These are phyloP conservation scores for Russula dissimulans DNA, from an alignment of 768 basidiomycete genomes.

Conservation along the genomic window DNA sequence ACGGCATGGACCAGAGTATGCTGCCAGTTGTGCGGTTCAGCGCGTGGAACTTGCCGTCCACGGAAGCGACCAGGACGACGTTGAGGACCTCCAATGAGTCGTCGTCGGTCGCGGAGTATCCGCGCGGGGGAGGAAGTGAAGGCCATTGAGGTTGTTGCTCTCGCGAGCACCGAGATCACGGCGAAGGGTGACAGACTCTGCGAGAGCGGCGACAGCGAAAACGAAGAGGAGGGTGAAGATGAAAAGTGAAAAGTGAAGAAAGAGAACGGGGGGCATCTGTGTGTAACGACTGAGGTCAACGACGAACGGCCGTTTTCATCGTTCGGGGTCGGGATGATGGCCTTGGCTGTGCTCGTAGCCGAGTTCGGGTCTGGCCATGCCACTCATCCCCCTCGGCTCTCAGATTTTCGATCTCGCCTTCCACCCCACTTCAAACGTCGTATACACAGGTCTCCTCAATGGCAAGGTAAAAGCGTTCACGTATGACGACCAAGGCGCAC, in stretches of 20 bases:
- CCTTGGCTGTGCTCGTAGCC: too few species aligned
- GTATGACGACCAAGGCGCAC: slow-evolving; percentile 63
- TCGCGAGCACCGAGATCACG: slow-evolving; percentile 5
- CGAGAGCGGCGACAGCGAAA: slow-evolving; percentile 21
- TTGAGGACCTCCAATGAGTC: slow-evolving; percentile 62
- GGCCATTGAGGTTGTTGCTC: background rate
- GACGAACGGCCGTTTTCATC: background rate
- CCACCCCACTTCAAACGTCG: slow-evolving; percentile 61
- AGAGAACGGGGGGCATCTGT: slow-evolving; percentile 17
- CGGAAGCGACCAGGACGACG: slow-evolving; percentile 80
- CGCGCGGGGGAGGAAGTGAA: slow-evolving; percentile 17
- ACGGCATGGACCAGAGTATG: slow-evolving; percentile 82
- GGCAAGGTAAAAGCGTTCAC: slow-evolving; percentile 76
- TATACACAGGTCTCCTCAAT: slow-evolving; percentile 72
- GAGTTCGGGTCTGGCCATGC: slow-evolving; percentile 28
- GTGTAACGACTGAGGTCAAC: background rate
- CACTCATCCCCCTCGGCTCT: slow-evolving; percentile 58
- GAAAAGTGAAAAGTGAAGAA: slow-evolving; percentile 6
- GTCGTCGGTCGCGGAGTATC: slow-evolving; percentile 10
- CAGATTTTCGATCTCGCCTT: slow-evolving; percentile 89
- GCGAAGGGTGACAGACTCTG: slow-evolving; percentile 23
- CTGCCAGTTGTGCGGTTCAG: slow-evolving; percentile 80
- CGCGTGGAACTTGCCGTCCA: slow-evolving; percentile 93
- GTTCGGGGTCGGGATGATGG: background rate
- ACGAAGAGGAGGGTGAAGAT: slow-evolving; percentile 12